Base-by-base conservation (phyloP, 805 yeast genomes). In the Metschnikowia drakensbergensis region DNA sequence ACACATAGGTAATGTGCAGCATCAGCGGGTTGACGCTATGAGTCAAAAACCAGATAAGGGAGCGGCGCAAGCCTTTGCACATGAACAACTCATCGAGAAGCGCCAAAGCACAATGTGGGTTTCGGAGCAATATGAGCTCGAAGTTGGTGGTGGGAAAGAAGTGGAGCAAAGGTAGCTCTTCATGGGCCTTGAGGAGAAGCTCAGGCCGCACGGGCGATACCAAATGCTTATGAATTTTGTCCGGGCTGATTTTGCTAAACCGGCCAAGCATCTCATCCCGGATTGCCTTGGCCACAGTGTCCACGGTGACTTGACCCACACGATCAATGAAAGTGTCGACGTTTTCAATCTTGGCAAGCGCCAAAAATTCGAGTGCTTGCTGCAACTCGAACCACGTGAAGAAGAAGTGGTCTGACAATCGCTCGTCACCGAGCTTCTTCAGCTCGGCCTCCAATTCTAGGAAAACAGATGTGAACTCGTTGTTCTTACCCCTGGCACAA, bases 31-130 rank as follows among this genome's bases (percentile, higher is more conserved):
- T 78, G 56, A 81, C 63, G 34, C 60, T 58, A 60, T 82, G 88
- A 1, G 89, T 82, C 22, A 86, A 62, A 52, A 78, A 81, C 88
- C 88, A 83, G 37, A 86, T 81, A 10, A 84, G 59, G 0, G 79
- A 79, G 29, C 88, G 64, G 55, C 91, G 73, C 54, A 74, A 77
- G 0, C 89, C 89, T 48, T 69, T 67, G 45, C 82, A 78, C 88
- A 85, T 84, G 46, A 86, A 67, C 72, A 86, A 67, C 63, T 86
- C 92, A 63, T 84, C 90, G 60, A 84, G 67, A 45, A 84, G 67
- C 13, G 76, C 68, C 60, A 80, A 77, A 0, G 83, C 76, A 3
- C 82, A 65, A 8, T 72, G 67, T 4, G 80, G 80, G 58, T 84
- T 82, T 47, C 68, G 65, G 25, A 71, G 71, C 17, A 84, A 57